Conservation (phyloP, 306 rosid species). For the Malus asiatica region DNA sequence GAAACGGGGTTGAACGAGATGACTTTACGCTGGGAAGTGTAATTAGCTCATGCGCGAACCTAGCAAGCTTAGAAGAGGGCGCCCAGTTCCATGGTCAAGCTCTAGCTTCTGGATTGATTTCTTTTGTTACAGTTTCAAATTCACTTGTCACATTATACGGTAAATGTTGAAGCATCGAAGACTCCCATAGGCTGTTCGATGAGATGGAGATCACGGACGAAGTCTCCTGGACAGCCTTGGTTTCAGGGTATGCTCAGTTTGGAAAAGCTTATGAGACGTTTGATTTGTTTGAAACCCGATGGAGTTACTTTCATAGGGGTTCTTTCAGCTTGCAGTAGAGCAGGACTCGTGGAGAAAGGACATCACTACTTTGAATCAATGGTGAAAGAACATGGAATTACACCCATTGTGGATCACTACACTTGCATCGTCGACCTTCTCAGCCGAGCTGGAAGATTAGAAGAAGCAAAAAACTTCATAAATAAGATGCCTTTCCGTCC, state of each 20-base stretch:
- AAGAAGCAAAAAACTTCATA: conserved; percentile 66
- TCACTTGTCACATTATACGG: conserved; percentile 79
- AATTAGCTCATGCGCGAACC: conserved; percentile 86
- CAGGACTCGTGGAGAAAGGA: conserved; percentile 84
- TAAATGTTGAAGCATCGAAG: conserved; percentile 78
- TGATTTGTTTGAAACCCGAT: conserved; percentile 66
- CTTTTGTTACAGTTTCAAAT: conserved; percentile 68
- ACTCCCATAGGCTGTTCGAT: conserved; percentile 51
- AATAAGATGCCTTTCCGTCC: conserved; percentile 64
- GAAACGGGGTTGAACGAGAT: conserved; percentile 65
- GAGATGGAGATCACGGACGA: conserved; percentile 67
- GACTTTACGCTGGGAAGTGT: conserved; percentile 83
- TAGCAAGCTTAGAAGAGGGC: conserved; percentile 94
- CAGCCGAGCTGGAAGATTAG: conserved; percentile 80
- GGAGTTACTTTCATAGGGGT: conserved; percentile 86
- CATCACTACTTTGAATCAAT: conserved; percentile 52
- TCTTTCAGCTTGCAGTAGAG: conserved; percentile 91
- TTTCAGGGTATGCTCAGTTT: conserved; percentile 75
- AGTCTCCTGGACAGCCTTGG: conserved; percentile 92
- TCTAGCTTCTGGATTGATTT: conserved; percentile 61
- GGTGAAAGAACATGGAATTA: conserved; percentile 58
- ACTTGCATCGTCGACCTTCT: conserved; percentile 89
- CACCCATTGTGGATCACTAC: conserved; percentile 64
- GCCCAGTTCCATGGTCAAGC: conserved; percentile 82
- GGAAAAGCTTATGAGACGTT: conserved; percentile 76